Evolutionary conservation across 768 basidiomycete genomes (phyloP).

Genomic region (Podaxis mareebaensis): DNA sequence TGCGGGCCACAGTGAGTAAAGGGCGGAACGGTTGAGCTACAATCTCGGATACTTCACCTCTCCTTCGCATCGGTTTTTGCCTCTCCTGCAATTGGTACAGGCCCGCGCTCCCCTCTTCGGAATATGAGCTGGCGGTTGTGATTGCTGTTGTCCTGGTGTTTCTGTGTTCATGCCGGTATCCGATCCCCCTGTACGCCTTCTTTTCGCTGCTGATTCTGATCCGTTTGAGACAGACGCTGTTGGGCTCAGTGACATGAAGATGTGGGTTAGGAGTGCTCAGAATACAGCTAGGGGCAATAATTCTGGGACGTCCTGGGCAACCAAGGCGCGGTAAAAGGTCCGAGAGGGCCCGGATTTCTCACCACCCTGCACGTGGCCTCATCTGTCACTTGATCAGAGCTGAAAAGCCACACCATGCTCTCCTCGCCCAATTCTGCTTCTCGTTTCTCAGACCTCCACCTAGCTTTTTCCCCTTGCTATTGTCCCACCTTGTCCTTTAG

Average conservation of each 20-base stretch:
- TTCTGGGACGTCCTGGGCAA: conserved; percentile 16
- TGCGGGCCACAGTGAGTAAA: conserved; percentile 63
- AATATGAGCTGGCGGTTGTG: conserved; percentile 56
- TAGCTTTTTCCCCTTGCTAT: neutral
- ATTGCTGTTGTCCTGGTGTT: conserved; percentile 29
- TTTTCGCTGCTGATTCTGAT: conserved; percentile 56
- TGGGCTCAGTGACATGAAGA: conserved; percentile 67
- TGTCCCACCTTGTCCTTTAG: neutral
- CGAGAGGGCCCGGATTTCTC: conserved; percentile 25
- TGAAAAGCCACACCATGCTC: conserved; percentile 18
- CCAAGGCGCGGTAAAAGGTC: conserved; percentile 26
- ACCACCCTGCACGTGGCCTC: conserved; percentile 27
- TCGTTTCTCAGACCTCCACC: neutral
- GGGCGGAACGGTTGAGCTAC: conserved; percentile 42
- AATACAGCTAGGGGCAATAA: conserved; percentile 19
- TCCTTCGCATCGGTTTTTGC: conserved; percentile 93
- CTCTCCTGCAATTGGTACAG: conserved; percentile 86
- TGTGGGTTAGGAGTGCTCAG: conserved; percentile 12
- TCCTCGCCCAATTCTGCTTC: conserved; percentile 18
- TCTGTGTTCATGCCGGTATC: conserved; percentile 37
- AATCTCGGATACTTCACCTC: conserved; percentile 57
- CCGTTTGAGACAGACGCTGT: conserved; percentile 55
- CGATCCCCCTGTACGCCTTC: conserved; percentile 49
- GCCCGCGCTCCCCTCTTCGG: conserved; percentile 90
- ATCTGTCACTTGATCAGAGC: conserved; percentile 30